Conservation (phyloP, 2,329 filamentous ascomycete genomes). For the Dothidotthia symphoricarpi region DNA sequence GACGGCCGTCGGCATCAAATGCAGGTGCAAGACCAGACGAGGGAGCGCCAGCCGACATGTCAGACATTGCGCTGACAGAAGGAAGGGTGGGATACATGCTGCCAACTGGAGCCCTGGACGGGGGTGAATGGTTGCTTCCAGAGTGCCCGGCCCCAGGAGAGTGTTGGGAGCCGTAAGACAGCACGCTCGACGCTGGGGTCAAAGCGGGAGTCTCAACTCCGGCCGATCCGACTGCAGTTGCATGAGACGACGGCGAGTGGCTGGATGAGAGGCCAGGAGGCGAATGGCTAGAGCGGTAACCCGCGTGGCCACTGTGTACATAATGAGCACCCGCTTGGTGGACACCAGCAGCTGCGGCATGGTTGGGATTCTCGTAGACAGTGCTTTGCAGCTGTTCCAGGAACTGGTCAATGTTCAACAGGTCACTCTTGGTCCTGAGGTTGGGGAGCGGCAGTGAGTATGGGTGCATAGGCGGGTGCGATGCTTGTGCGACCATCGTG, state of each 20-base stretch:
- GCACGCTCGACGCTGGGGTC: slow-evolving; percentile 71
- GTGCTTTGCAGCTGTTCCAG: slow-evolving; percentile 95
- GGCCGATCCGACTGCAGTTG: slow-evolving; percentile 42
- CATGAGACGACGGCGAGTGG: slow-evolving; percentile 54
- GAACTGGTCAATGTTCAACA: slow-evolving; percentile 91
- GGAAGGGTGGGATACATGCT: slow-evolving; percentile 75
- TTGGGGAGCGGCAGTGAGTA: slow-evolving; percentile 90
- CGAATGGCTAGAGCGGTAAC: slow-evolving; percentile 58
- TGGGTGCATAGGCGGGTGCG: slow-evolving; percentile 65
- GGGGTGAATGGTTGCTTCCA: slow-evolving; percentile 62
- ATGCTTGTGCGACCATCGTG: slow-evolving; percentile 54
- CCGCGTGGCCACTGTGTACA: slow-evolving; percentile 49
- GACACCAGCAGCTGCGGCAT: slow-evolving; percentile 74
- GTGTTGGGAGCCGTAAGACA: slow-evolving; percentile 76
- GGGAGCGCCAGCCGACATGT: slow-evolving; percentile 60
- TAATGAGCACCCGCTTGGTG: slow-evolving; percentile 72
- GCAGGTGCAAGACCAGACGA: slow-evolving; percentile 67
- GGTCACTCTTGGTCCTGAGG: slow-evolving; percentile 86
- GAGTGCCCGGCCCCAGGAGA: slow-evolving; percentile 71
- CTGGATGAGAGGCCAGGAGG: slow-evolving; percentile 46
- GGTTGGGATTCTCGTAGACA: slow-evolving; percentile 87
- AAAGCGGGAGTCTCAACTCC: slow-evolving; percentile 67
- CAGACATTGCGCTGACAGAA: slow-evolving; percentile 65
- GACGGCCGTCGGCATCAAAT: slow-evolving; percentile 60
- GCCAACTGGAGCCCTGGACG: slow-evolving; percentile 54